Evolutionary conservation across 176 grass and related monocot species (phyloP).

Genomic region (Triticum dicoccoides): DNA sequence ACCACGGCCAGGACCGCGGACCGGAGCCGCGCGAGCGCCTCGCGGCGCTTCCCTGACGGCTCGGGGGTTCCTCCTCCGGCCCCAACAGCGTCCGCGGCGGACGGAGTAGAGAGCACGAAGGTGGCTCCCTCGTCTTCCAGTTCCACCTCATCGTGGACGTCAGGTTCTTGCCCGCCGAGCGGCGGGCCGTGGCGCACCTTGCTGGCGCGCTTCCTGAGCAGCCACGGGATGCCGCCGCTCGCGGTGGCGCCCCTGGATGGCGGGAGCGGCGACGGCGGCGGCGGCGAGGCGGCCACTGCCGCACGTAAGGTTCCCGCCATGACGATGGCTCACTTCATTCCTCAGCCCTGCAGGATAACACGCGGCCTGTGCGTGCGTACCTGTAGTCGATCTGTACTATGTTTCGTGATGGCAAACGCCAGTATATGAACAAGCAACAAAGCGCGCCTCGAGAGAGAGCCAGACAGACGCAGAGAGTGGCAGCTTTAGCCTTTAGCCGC

Average conservation of each 20-base stretch:
- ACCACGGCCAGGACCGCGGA: slow-evolving; percentile 52
- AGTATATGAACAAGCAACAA: neutral
- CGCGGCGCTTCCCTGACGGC: neutral
- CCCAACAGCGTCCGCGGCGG: neutral
- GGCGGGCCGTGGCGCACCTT: neutral
- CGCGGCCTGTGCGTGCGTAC: neutral
- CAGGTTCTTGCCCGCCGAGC: neutral
- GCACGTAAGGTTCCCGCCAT: slow-evolving; percentile 32
- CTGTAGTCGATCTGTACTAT: neutral
- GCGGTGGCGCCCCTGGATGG: neutral
- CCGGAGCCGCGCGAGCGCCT: slow-evolving; percentile 44
- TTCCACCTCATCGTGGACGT: neutral
- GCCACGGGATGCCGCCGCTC: slow-evolving; percentile 25
- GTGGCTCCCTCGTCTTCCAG: neutral
- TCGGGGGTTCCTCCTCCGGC: neutral
- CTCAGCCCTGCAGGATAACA: neutral
- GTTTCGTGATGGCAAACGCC: neutral
- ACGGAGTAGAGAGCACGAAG: slow-evolving; percentile 28
- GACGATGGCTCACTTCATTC: neutral
- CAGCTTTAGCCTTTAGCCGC: slow-evolving; percentile 26
- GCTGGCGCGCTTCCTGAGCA: slow-evolving; percentile 34
- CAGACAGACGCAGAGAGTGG: neutral
- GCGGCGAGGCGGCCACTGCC: slow-evolving; percentile 25
- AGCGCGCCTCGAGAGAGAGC: neutral
- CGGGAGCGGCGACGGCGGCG: slow-evolving; percentile 22